Conservation (phyloP, 805 yeast species). For the Suhomyces canberraensis region DNA sequence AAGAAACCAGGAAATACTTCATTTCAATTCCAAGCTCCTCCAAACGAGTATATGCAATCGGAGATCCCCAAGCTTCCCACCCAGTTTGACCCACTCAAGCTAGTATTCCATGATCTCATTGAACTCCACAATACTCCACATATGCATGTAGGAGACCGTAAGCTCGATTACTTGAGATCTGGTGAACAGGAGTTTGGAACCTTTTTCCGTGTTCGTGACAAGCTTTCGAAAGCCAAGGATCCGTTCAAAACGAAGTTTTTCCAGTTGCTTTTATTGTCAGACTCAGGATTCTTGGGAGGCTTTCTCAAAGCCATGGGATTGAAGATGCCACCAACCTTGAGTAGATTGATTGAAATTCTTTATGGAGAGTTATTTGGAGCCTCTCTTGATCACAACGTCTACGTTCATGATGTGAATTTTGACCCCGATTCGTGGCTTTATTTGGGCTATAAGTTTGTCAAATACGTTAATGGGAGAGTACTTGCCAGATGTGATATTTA, state of each 20-base stretch:
- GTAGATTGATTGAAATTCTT: not conserved
- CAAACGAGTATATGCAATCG: too few relatives aligned
- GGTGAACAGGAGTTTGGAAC: conserved; percentile 28
- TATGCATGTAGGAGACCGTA: too few relatives aligned
- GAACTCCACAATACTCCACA: too few relatives aligned
- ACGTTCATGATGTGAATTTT: conserved; percentile 33
- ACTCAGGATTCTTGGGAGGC: conserved; percentile 29
- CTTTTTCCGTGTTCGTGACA: conserved; percentile 30
- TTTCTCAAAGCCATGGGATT: conserved; percentile 24
- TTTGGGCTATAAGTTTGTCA: conserved; percentile 29
- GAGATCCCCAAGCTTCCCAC: too few relatives aligned
- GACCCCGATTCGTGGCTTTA: conserved; percentile 37
- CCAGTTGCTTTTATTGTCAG: conserved; percentile 25
- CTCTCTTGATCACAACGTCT: conserved; percentile 35
- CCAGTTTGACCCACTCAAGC: too few relatives aligned
- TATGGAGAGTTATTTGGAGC: conserved; percentile 40
- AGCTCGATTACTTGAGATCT: too few relatives aligned
- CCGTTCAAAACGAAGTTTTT: conserved; percentile 15
- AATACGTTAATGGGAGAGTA: conserved; percentile 33
- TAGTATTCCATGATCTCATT: too few relatives aligned
- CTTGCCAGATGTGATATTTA: conserved; percentile 25
- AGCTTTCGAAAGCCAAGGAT: conserved; percentile 21
- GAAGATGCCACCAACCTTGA: too few relatives aligned
- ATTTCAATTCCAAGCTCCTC: too few relatives aligned
- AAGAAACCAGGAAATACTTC: too few relatives aligned